Evolutionary conservation across 2,329 filamentous ascomycete genomes (phyloP), one percentile per base, ranked within the genome.

Genomic region (Bipolaris gigantea): DNA sequence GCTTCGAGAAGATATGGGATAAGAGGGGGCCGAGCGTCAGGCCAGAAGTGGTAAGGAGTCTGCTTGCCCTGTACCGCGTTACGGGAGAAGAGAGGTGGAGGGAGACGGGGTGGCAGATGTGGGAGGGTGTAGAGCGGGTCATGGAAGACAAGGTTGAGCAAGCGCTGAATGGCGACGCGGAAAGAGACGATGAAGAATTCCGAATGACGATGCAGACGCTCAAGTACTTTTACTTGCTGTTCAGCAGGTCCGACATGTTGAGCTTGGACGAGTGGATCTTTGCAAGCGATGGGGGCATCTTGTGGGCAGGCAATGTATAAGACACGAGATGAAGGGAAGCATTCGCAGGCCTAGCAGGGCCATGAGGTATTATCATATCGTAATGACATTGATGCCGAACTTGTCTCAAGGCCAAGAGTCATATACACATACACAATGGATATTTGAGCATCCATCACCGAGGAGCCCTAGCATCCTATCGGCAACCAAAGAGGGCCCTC

Each of bases 11-110:
- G 5, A 74, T 76, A 15, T 77, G 86, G 21, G 70, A 75, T 34
- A 78, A 80, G 45, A 89, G 88, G 68, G 80, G 87, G 33, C 76
- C 89, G 16, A 80, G 13, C 2, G 11, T 46, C n/a, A 27, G 73
- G 5, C 89, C 88, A 9, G 89, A 92, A 72, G 88, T 88, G 1
- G 89, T 92, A 52, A 89, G 92, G 75, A 88, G 84, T 19, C 81
- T 92, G 4, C 92, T 90, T 69, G 81, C 90, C 65, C 83, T 92
- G 77, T 90, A 87, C 69, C 83, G 88, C 48, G 77, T 89, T 55
- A 90, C 87, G 0, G 88, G 87, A 23, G 84, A 89, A 54, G 64
- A 78, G 3, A 73, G 75, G 25, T 88, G 85, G 79, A 83, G 83
- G 65, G 82, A 88, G 48, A 83, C 86, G 65, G 88, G 86, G 1